Evolutionary conservation across 257 asterid species (phyloP), one percentile per base, ranked within the genome.

Genomic region (Jasminum sambac): DNA sequence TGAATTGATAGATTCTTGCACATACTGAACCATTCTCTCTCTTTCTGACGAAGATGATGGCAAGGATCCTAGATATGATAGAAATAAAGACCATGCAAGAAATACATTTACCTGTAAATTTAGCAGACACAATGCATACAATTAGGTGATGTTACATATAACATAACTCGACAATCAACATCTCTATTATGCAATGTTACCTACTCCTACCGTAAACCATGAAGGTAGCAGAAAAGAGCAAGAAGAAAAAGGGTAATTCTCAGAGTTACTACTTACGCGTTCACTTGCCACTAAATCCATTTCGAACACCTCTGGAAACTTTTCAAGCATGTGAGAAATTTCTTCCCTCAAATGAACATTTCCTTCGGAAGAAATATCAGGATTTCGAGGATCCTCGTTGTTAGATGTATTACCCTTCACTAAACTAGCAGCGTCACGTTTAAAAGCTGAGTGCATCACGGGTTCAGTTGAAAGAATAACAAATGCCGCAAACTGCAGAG

Each of bases 61-160:
- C 79, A 95, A 86, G 67, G 97, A 89, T 58, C 73, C 81, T 46
- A 91, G 73, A 82, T 84, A 88, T 16, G 97, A 84, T 69, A 95
- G 89, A 74, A 95, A 81, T 79, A 95, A 87, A 84, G 90, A 81
- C 98, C 99, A 95, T 67, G 96, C 89, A 78, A 91, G 81, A 63
- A 88, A 80, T 46, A 86, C 77, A 74, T 88, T 85, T 72, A 95
- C 95, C 99, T 95, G 87, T 24, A 61, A 68, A 76, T 52, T 74
- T 23, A 72, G 77, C 38, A 48, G 41, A 59, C 62, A 61, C 75
- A 60, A 34, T 72, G 57, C 70, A 42, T 43, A 42, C 37, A 24
- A 74, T 62, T 39, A 71, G 44, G 68, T 55, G 40, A 21, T 21
- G 60, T 68, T 39, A 37, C 16, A 17, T 36, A 17, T 8, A 44